A percentile compares a stretch with the other conserved stretches of the same genome.
Conservation (phyloP, 345 rosid species). For the Salix exigua region DNA sequence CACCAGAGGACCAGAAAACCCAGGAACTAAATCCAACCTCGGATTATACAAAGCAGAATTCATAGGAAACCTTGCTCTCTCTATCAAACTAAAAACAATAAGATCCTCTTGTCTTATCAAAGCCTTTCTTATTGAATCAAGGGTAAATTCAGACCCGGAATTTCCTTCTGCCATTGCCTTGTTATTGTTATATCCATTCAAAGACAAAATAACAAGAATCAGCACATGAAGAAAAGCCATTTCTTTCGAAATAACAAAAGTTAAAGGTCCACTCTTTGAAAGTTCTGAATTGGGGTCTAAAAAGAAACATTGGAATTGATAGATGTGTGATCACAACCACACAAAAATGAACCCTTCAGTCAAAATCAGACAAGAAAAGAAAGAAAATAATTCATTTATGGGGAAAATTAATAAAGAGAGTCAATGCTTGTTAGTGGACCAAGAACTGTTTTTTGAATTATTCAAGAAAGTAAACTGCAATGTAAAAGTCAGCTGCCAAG, state of each 20-base stretch:
- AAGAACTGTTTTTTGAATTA: no score
- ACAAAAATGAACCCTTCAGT: not conserved
- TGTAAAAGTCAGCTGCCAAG: not conserved
- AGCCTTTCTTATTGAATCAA: conserved; percentile 56
- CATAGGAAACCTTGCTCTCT: conserved; percentile 62
- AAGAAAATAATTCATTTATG: not conserved
- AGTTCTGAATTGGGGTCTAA: no score
- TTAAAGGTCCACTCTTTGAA: no score
- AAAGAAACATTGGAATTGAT: no score
- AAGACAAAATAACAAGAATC: conserved; percentile 2
- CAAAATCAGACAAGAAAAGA: not conserved
- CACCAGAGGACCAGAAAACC: conserved; percentile 42
- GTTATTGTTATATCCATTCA: conserved; percentile 6
- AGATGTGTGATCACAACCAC: conserved; percentile 1
- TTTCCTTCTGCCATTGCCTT: conserved; percentile 27
- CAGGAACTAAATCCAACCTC: conserved; percentile 33
- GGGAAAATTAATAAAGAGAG: no score
- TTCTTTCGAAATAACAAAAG: not conserved
- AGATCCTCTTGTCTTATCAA: conserved; percentile 81
- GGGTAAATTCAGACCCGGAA: conserved; percentile 27
- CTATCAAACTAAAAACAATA: conserved; percentile 66
- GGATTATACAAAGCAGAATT: conserved; percentile 42
- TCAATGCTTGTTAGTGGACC: not conserved
- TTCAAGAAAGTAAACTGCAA: not conserved
- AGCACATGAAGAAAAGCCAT: not conserved